phyloP scores from a whole-genome alignment of 2,329 filamentous ascomycete genomes.

The Alternaria metachromatica region DNA sequence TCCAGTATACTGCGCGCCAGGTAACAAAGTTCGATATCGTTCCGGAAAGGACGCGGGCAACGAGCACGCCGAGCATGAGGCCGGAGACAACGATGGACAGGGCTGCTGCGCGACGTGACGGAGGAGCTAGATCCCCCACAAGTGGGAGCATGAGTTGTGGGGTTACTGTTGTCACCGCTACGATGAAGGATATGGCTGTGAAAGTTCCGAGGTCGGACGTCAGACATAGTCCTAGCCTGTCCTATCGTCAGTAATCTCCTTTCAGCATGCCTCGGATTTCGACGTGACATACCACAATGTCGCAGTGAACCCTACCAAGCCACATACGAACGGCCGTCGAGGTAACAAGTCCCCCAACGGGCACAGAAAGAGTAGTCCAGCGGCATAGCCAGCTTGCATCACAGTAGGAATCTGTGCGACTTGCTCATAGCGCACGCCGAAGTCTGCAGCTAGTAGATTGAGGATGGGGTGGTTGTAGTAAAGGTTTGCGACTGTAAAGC shows the following conservation, averaged over 20 bases:
- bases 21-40: slow-evolving; percentile 74
- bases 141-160: slow-evolving; percentile 78
- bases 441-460: slow-evolving; percentile 75
- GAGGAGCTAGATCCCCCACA: slow-evolving; percentile 78
- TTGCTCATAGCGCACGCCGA: slow-evolving; percentile 72
- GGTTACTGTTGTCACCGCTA: slow-evolving; percentile 79
- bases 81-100: slow-evolving; percentile 78
- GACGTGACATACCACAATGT: slow-evolving; percentile 63
- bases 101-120: slow-evolving; percentile 70
- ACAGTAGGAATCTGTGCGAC: slow-evolving; percentile 74
- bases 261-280: background rate
- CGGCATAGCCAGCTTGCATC: slow-evolving; percentile 80
- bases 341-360: slow-evolving; percentile 74
- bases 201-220: slow-evolving; percentile 71
- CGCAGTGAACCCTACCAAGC: slow-evolving; percentile 71
- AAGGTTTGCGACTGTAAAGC: slow-evolving; percentile 79
- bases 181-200: slow-evolving; percentile 73
- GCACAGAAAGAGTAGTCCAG: slow-evolving; percentile 75
- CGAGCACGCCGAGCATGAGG: slow-evolving; percentile 75
- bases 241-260: background rate
- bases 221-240: slow-evolving; percentile 69
- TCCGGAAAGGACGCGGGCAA: slow-evolving; percentile 77
- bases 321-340: slow-evolving; percentile 72
- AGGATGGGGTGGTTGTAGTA: slow-evolving; percentile 84
- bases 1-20: slow-evolving; percentile 83